These are phyloP conservation scores for Kodamaea anthophila DNA, from an alignment of 1,139 yeast species.

Conservation along the genomic window DNA sequence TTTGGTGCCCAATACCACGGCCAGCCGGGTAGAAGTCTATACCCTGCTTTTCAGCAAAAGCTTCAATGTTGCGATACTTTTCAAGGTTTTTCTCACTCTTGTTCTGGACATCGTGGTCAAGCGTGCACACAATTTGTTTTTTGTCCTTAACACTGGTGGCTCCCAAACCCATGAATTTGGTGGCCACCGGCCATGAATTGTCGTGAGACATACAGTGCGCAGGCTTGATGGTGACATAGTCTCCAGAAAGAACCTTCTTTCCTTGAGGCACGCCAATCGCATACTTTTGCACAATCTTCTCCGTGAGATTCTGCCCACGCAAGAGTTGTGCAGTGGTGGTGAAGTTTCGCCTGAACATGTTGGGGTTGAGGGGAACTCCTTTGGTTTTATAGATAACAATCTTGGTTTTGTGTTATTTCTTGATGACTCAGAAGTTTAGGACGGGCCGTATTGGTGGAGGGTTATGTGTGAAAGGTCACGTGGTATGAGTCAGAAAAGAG, in stretches of 20 bases:
- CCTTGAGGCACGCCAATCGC: slow-evolving; percentile 75
- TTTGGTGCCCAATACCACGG: slow-evolving; percentile 97
- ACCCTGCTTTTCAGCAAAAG: slow-evolving; percentile 86
- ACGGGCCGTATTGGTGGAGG: slow-evolving; percentile 4
- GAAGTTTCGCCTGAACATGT: slow-evolving; percentile 5
- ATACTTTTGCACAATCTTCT: slow-evolving; percentile 88
- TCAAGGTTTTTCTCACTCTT: slow-evolving; percentile 79
- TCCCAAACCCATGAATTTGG: slow-evolving; percentile 92
- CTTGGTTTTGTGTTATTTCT: slow-evolving; percentile 1
- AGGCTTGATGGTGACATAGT: slow-evolving; percentile 90
- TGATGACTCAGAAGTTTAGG: slow-evolving; percentile 5
- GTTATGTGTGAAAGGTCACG: slow-evolving; percentile 2
- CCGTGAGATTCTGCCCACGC: slow-evolving; percentile 78
- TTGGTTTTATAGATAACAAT: too few relatives aligned
- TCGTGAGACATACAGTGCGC: slow-evolving; percentile 99
- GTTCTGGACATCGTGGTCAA: slow-evolving; percentile 97
- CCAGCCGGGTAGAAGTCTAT: slow-evolving; percentile 98
- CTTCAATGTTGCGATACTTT: slow-evolving; percentile 82
- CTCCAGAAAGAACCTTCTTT: slow-evolving; percentile 79
- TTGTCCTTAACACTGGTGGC: slow-evolving; percentile 78
- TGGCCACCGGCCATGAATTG: slow-evolving; percentile 98
- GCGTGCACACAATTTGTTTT: slow-evolving; percentile 87
- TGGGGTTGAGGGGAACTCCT: too few relatives aligned
- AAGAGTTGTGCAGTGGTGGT: slow-evolving; percentile 7
- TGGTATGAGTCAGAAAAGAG: not conserved